A percentile compares a stretch with the other conserved stretches of the same genome.
Evolutionary conservation across 2,329 filamentous ascomycete species (phyloP).

Genomic region (Fusarium keratoplasticum): DNA sequence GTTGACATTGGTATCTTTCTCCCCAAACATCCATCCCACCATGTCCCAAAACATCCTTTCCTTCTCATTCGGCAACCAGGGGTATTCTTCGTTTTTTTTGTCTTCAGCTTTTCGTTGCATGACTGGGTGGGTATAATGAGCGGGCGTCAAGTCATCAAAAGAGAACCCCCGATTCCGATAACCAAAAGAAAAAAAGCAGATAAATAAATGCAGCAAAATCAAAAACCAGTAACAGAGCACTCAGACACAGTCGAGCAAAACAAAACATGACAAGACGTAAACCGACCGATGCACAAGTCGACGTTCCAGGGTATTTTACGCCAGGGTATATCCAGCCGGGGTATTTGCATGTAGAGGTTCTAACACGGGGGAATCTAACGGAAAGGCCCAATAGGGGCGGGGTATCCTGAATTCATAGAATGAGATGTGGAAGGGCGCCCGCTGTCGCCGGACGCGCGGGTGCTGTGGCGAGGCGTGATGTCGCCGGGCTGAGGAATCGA

Average conservation of each 20-base stretch:
- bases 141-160: slow-evolving; percentile 51
- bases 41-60: slow-evolving; percentile 36
- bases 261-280: slow-evolving; percentile 50
- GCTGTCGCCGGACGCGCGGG: slow-evolving; percentile 89
- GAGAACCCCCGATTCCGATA: slow-evolving; percentile 43
- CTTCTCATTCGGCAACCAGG: slow-evolving; percentile 43
- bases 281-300: slow-evolving; percentile 62
- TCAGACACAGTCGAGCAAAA: slow-evolving; percentile 34
- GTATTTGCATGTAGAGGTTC: slow-evolving; percentile 66
- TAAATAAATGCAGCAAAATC: slow-evolving; percentile 24
- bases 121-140: slow-evolving; percentile 54
- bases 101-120: slow-evolving; percentile 47
- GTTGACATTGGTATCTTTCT: slow-evolving; percentile 44
- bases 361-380: slow-evolving; percentile 74
- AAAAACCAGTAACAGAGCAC: slow-evolving; percentile 16
- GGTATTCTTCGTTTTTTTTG: slow-evolving; percentile 51
- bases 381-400: slow-evolving; percentile 89
- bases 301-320: slow-evolving; percentile 66
- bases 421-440: slow-evolving; percentile 93
- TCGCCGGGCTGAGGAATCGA: slow-evolving; percentile 79
- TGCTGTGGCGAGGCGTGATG: slow-evolving; percentile 83
- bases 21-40: slow-evolving; percentile 40
- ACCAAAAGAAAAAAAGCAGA: slow-evolving; percentile 31
- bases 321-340: slow-evolving; percentile 75
- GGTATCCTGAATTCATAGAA: slow-evolving; percentile 96